Base-by-base conservation (phyloP, 108 stramenopile genomes). In the Cyclostephanos invisitatus region DNA sequence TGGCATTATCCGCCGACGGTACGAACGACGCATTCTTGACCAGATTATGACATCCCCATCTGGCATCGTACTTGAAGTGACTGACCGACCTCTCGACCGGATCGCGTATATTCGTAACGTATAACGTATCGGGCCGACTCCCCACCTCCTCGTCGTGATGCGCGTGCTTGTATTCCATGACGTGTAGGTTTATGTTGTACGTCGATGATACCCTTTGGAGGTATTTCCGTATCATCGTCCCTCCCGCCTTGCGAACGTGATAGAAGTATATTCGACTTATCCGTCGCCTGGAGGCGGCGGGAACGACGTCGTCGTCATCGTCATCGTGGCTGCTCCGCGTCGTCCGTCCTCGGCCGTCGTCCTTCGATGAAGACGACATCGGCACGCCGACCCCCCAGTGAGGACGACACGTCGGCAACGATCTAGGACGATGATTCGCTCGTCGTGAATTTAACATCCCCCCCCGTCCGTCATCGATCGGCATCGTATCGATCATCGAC, bases 171-270 rank as follows among this genome's bases (percentile, higher is more conserved):
- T 53, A 29, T 40, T 78, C 77, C 50, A 67, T 57, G 6, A 78
- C 61, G 17, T 11, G 49, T n/a, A 78, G 24, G 46, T 71, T 21
- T 8, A 78, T 66, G 1, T 44, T 17, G 17, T 78, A 59, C 5
- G 46, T 28, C 4, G 44, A 59, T 11, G 77, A 69, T 2, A 78
- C 77, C 62, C 46, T 50, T 17, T 75, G 63, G 11, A 80, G 60
- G 38, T 75, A 80, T 22, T 75, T 75, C 7, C 79, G 74, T 35
- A 80, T 69, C 79, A 76, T 75, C 36, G 79, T 76, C 11, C 79
- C 79, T 0, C 79, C 79, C 1, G 79, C 79, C 35, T 80, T 80
- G n/a, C 79, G 74, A 0, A 76, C 42, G 61, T 80, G 79, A 37
- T 80, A 80, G 67, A 80, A 80, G 69, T 70, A 77, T 21, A 77